Base-by-base conservation (phyloP, 176 grass and related monocot genomes). In the Canna indica region DNA sequence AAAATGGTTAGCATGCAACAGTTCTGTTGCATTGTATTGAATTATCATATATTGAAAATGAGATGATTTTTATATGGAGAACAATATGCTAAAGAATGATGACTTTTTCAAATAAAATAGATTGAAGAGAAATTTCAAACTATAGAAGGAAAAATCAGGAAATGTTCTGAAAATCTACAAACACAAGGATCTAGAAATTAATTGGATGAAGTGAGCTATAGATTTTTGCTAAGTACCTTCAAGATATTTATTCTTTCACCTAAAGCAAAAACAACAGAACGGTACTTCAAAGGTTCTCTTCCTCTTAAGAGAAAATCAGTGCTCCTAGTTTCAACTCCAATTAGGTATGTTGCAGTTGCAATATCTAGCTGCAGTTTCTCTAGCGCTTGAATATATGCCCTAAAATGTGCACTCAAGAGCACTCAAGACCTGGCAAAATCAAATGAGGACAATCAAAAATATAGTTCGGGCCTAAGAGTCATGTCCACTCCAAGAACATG, bases 331-430 rank as follows among this genome's bases (percentile, higher is more conserved):
- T 97, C 94, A 31, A 97, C 86, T 38, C 94, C 94, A 85, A 97
- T 85, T 73, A 97, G 81, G 32, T 97, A 89, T 0, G 94, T 90
- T 73, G 94, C 84, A 59, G 89, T 90, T 64, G 94, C 94, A 85
- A 97, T 97, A 79, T 92, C 94, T 79, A 90, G 56, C 72, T 93
- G 88, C 52, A 97, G 73, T 83, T 92, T 97, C 80, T 97, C 94
- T 69, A 97, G 64, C 59, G 89, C 94, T 97, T 93, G 89, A 85
- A 97, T 92, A 60, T 97, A 97, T 27, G 94, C 89, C 64, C 86
- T 81, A 52, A 97, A 97, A 90, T 97, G 94, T 75, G 89, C 89
- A 78, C 94, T 97, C 52, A n/a, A n/a, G n/a, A n/a, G n/a, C n/a
- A n/a, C n/a, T n/a, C n/a, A 97, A 71, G 48, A 93, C 94, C 94